Evolutionary conservation across 768 basidiomycete genomes (phyloP), one percentile per base, ranked within the genome.

Genomic region (Daedaleopsis sinensis): DNA sequence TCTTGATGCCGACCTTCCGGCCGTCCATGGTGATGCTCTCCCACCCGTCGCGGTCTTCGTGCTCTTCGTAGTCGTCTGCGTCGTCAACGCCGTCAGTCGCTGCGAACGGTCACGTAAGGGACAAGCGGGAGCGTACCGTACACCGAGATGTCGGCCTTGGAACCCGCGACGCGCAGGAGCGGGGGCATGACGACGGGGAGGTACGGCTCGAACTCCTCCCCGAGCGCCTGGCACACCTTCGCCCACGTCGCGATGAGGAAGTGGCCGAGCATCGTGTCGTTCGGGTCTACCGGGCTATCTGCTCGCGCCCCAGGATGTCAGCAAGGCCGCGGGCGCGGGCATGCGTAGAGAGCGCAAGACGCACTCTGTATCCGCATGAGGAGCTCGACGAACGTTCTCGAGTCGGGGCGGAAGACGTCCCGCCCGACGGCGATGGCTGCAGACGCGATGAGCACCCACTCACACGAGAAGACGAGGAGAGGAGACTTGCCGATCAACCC

Each of bases 231-330:
- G 70, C 91, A 94, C 0, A 96, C 82, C 68, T 92, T 94, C 2
- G 91, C 89, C 93, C 93, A 96, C 0, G 93, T 95, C 46, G 88
- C 84, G 51, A 93, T 92, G 27, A 94, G 79, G 70, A 93, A 94
- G 58, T 89, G 88, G 0, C 79, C 79, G 2, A 89, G 72, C 65
- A 92, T 86, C 0, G 89, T 85, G 68, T 95, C 92, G 12, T 82
- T 79, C 1, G 88, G 83, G 64, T 93, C 91, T 0, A 79, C 73
- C 0, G 90, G 87, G 44, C 79, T 82, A 68, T 91, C 90, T 89
- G 67, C 27, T 3, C 27, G 27, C 27, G 7, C 27, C 27, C 27
- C 27, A 32, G 27, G 27, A 32, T 32, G 7, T 32, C 27, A 32
- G 27, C 27, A 32, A 32, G 27, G 27, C 7, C 27, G 27, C 27